Evolutionary conservation across 2,329 filamentous ascomycete genomes (phyloP), one percentile per base, ranked within the genome.

Genomic region (Fusarium annulatum): DNA sequence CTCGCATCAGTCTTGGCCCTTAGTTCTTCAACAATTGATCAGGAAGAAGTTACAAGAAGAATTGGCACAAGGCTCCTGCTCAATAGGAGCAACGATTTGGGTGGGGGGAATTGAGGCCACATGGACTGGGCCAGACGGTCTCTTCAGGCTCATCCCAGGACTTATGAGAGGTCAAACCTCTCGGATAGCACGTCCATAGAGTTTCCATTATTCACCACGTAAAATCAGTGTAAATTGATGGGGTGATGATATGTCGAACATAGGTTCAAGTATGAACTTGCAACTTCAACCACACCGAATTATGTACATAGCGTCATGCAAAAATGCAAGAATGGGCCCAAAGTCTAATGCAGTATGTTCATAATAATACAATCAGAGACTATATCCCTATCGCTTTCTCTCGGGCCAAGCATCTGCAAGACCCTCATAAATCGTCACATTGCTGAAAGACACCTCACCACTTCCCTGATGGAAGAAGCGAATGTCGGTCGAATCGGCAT

Each of bases 361-460:
- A 36, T 41, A 51, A n/a, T 8, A 48, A 49, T 45, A 18, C 45
- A 39, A 26, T 19, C 16, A 36, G n/a, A 55, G 10, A 10, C 2
- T 26, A 43, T 64, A 42, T 41, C 39, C 28, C 45, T 75, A 75
- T 49, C 64, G 26, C 52, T 73, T 76, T 41, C 73, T 74, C 36
- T 78, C 80, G 7, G 82, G 82, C 81, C 81, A 84, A 55, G 82
- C 82, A 67, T 83, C 76, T 23, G 75, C 81, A n/a, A 84, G 74
- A 21, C 82, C 82, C 41, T 84, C 81, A 51, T 81, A 72, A 26
- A 84, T 73, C 21, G 73, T 79, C 23, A 82, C 77, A 28, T 83
- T 73, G 19, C 77, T 77, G 33, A 82, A 83, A 5, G 61, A 64
- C 5, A 79, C 81, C 38, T 78, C 74, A 1, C 77, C 80, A 33